Evolutionary conservation across 1,284 basidiomycete genomes (phyloP).

Genomic region (Rhizopogon hawkerae): DNA sequence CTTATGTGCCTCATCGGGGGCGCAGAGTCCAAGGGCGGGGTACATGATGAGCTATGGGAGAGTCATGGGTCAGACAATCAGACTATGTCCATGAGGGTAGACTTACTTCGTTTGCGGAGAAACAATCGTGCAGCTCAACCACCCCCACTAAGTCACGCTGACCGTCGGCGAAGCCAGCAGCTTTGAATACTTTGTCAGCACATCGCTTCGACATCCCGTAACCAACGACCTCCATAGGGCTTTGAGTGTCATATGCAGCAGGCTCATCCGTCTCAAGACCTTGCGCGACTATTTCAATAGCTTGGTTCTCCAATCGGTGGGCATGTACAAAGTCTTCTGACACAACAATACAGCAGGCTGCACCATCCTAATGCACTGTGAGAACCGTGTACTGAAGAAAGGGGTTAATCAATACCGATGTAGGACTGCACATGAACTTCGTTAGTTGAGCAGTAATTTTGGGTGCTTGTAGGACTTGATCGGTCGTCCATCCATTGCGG

Average conservation of each 20-base stretch:
- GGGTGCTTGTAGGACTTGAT: constrained; percentile 58
- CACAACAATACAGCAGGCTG: constrained; percentile 68
- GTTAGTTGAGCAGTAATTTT: constrained; percentile 72
- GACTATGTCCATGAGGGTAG: neutral
- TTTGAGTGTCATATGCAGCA: constrained; percentile 53
- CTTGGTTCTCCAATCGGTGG: constrained; percentile 76
- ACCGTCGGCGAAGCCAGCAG: constrained; percentile 60
- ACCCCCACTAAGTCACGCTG: constrained; percentile 73
- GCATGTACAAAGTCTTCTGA: constrained; percentile 76
- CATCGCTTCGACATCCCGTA: constrained; percentile 67
- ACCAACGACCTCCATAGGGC: constrained; percentile 69
- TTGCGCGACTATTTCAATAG: constrained; percentile 70
- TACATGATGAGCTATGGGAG: constrained; percentile 67
- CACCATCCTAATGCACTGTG: constrained; percentile 50
- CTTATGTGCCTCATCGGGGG: constrained; percentile 62
- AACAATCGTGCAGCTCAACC: constrained; percentile 82
- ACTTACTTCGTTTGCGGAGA: constrained; percentile 65
- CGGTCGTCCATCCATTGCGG: constrained; percentile 63
- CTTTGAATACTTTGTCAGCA: constrained; percentile 63
- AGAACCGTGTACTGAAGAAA: neutral
- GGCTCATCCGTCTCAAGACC: constrained; percentile 59
- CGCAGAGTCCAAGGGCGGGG: constrained; percentile 73
- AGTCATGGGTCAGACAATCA: neutral
- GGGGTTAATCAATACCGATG: constrained; percentile 40
- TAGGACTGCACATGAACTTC: constrained; percentile 84